Conservation (phyloP, 495 filamentous ascomycete species). For the Xylaria sp. region DNA sequence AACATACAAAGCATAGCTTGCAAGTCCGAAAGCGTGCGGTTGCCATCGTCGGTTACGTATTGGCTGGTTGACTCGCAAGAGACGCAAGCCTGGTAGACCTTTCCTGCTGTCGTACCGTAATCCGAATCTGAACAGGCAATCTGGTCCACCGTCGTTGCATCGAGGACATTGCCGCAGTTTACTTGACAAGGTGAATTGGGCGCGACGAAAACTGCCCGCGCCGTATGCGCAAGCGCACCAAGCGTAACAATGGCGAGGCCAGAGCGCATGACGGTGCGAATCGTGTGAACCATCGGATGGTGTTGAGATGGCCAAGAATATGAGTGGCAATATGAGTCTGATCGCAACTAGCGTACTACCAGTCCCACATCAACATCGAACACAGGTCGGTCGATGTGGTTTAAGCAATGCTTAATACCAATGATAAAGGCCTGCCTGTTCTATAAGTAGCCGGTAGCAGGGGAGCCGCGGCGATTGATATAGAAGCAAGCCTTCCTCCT, state of each 20-base stretch:
- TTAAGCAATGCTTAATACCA: background rate
- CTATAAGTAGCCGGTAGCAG: background rate
- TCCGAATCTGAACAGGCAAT: constrained; percentile 46
- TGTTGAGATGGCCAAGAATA: constrained; percentile 6
- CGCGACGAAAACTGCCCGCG: constrained; percentile 7
- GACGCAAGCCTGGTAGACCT: constrained; percentile 52
- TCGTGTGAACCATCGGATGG: too few relatives aligned
- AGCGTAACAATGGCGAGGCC: constrained; percentile 10
- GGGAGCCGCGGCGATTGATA: constrained; percentile 7
- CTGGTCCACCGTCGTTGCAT: constrained; percentile 46
- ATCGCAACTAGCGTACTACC: background rate
- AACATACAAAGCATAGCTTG: constrained; percentile 52
- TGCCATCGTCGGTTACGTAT: constrained; percentile 34
- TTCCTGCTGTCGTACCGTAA: constrained; percentile 40
- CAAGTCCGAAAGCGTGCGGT: constrained; percentile 43
- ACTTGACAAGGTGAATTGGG: constrained; percentile 44
- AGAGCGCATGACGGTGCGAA: constrained; percentile 9
- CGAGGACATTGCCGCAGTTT: constrained; percentile 53
- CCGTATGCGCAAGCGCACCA: constrained; percentile 12
- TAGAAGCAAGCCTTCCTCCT: background rate
- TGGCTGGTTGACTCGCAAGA: constrained; percentile 50
- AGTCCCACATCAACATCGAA: constrained; percentile 10
- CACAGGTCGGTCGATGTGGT: background rate
- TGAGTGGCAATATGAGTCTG: background rate
- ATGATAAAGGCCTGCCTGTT: background rate